Percentiles rank a stretch among this genome's conserved stretches.
Conservation (phyloP, 495 filamentous ascomycete genomes). For the Achaetomiella virescens region DNA sequence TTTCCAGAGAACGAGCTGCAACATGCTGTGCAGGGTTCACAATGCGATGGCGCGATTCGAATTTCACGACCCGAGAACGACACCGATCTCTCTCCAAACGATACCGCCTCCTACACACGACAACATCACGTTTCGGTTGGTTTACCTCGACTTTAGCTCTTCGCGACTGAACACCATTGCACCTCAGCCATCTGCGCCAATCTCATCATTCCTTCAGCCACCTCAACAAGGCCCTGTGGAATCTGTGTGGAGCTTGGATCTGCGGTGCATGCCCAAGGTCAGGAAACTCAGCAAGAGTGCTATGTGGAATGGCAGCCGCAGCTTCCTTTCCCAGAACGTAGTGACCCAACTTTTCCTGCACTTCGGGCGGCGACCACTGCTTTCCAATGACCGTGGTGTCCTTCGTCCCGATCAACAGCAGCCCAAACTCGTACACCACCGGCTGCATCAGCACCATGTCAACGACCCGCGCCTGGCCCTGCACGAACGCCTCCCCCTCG, state of each 20-base stretch:
- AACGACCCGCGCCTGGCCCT: conserved; percentile 32
- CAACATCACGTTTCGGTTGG: too few relatives aligned
- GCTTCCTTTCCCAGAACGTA: conserved; percentile 39
- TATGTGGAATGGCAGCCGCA: conserved; percentile 28
- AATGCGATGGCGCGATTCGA: neutral
- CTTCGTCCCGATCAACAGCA: conserved; percentile 36
- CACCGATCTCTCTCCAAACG: too few relatives aligned
- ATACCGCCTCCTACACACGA: too few relatives aligned
- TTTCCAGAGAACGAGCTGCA: neutral
- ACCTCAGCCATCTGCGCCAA: too few relatives aligned
- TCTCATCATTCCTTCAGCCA: conserved; percentile 30
- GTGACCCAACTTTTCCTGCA: conserved; percentile 34
- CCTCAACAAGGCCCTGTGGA: conserved; percentile 29
- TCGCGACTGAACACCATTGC: too few relatives aligned
- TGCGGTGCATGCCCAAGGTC: conserved; percentile 42
- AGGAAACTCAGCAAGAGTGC: conserved; percentile 35
- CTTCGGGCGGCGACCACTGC: conserved; percentile 38
- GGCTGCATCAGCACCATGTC: conserved; percentile 43
- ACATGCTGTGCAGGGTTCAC: neutral
- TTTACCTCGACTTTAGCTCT: too few relatives aligned
- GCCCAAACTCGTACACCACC: conserved; percentile 38
- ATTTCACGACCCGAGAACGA: too few relatives aligned
- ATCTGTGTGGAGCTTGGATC: conserved; percentile 35
- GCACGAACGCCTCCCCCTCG: conserved; percentile 26
- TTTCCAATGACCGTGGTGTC: conserved; percentile 43